Evolutionary conservation across 768 basidiomycete species (phyloP), one percentile per base, ranked within the genome.

Genomic region (Naganishia antarctica): DNA sequence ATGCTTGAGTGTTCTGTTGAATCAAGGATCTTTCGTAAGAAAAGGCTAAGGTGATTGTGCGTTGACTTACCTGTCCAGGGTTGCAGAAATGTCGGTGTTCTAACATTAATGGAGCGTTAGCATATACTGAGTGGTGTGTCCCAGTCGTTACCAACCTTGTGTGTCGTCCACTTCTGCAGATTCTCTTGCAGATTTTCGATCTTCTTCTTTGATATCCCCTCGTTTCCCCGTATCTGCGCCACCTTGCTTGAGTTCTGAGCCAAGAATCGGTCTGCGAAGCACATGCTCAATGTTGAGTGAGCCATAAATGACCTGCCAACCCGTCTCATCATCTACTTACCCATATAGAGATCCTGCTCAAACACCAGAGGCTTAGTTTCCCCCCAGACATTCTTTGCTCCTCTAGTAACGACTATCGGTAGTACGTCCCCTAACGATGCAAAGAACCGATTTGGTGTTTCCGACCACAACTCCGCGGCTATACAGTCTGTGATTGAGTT

Each of bases 271-370:
- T 57, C 53, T 51, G 18, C 29, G 21, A 16, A 51, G 13, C 25
- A 7, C 23, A 26, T 11, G 16, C 21, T 46, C 45, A 23, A 7
- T n/a, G n/a, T n/a, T n/a, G n/a, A n/a, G n/a, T n/a, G n/a, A n/a
- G n/a, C n/a, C n/a, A n/a, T n/a, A n/a, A n/a, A n/a, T n/a, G n/a
- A n/a, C n/a, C n/a, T n/a, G n/a, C n/a, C n/a, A n/a, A n/a, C n/a
- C n/a, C 21, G 26, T 25, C 46, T 25, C 25, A 25, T 6, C n/a
- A 9, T 4, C 3, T 57, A 26, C 53, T 26, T 15, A 57, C 53
- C 53, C 53, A 57, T 57, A 40, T 57, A 57, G 11, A 57, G 53
- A 18, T 57, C 37, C 13, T 57, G 34, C 53, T 57, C 53, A 25
- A 57, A 34, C 9, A 57, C 31, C 13, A 57, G 23, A 2, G 53